Conservation (phyloP, 2,329 filamentous ascomycete species). For the Pestalotiopsis sp. region DNA sequence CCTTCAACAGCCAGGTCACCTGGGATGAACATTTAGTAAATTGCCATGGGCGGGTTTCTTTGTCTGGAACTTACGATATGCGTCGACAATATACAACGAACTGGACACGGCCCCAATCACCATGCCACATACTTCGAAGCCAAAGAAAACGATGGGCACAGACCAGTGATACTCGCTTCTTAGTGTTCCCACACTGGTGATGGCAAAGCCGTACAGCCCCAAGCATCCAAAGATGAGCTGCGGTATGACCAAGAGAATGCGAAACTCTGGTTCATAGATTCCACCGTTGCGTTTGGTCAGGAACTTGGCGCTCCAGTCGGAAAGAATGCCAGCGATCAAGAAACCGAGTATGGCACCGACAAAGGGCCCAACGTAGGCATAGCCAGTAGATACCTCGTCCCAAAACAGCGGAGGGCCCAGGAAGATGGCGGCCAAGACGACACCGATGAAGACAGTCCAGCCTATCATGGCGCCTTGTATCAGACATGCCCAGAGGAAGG, state of each 20-base stretch:
- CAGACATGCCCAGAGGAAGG: constrained; percentile 77
- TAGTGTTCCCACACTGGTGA: constrained; percentile 66
- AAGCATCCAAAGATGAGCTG: constrained; percentile 78
- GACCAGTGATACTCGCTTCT: constrained; percentile 66
- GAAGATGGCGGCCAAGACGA: constrained; percentile 82
- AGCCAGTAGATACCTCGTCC: constrained; percentile 80
- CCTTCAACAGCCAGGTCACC: constrained; percentile 83
- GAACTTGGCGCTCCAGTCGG: constrained; percentile 71
- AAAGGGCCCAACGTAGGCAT: constrained; percentile 85
- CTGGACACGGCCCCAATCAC: constrained; percentile 87
- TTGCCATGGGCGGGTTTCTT: neutral
- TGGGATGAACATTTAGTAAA: constrained; percentile 12
- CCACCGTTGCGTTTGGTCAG: constrained; percentile 78
- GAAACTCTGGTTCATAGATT: constrained; percentile 89
- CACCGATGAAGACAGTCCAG: constrained; percentile 92
- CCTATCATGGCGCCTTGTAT: constrained; percentile 91
- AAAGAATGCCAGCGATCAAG: constrained; percentile 70
- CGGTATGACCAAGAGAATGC: constrained; percentile 80
- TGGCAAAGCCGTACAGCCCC: constrained; percentile 84
- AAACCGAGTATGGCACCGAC: constrained; percentile 82
- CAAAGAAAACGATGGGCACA: constrained; percentile 81
- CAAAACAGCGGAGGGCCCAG: constrained; percentile 82
- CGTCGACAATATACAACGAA: constrained; percentile 89
- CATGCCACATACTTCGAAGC: constrained; percentile 84
- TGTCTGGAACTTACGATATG: constrained; percentile 69